These are phyloP conservation scores for Sarcodon sp. DNA, from an alignment of 768 basidiomycete species.

Conservation along the genomic window DNA sequence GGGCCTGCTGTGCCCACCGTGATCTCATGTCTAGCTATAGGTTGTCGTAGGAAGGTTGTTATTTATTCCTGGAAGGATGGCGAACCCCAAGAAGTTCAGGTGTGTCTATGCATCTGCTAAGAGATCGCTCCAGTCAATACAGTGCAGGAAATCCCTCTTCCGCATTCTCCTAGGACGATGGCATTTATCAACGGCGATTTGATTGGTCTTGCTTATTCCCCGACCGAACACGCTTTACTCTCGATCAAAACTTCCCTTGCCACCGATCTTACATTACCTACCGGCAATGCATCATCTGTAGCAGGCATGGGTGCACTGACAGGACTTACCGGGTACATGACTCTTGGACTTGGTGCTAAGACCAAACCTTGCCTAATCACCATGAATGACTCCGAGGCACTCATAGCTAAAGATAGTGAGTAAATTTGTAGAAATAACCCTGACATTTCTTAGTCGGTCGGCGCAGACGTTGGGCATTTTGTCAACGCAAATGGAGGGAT, in stretches of 20 bases:
- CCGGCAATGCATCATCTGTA: constrained; percentile 22
- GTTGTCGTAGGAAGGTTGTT: constrained; percentile 76
- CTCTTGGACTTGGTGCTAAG: constrained; percentile 64
- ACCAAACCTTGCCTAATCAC: constrained; percentile 49
- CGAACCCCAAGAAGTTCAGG: constrained; percentile 60
- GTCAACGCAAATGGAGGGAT: constrained; percentile 47
- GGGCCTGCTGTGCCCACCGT: constrained; percentile 39
- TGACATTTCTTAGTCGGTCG: not conserved
- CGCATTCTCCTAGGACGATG: constrained; percentile 84
- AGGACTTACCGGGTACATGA: constrained; percentile 79
- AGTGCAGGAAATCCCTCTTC: constrained; percentile 61
- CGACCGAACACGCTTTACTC: constrained; percentile 66
- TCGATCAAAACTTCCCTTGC: constrained; percentile 45
- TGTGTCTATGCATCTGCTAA: constrained; percentile 17
- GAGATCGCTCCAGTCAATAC: not conserved
- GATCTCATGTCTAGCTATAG: constrained; percentile 71
- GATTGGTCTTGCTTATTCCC: constrained; percentile 70
- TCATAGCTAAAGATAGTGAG: constrained; percentile 75
- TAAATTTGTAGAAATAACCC: constrained; percentile 3
- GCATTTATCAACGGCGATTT: constrained; percentile 53
- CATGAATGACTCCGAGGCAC: constrained; percentile 45
- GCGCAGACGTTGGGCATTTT: constrained; percentile 53
- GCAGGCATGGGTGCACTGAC: constrained; percentile 66
- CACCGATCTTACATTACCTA: constrained; percentile 26
- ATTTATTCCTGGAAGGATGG: constrained; percentile 84